A percentile compares a stretch with the other conserved stretches of the same genome.
These are phyloP conservation scores for Taphrina confusa DNA, from an alignment of 1,139 yeast genomes.

Conservation along the genomic window DNA sequence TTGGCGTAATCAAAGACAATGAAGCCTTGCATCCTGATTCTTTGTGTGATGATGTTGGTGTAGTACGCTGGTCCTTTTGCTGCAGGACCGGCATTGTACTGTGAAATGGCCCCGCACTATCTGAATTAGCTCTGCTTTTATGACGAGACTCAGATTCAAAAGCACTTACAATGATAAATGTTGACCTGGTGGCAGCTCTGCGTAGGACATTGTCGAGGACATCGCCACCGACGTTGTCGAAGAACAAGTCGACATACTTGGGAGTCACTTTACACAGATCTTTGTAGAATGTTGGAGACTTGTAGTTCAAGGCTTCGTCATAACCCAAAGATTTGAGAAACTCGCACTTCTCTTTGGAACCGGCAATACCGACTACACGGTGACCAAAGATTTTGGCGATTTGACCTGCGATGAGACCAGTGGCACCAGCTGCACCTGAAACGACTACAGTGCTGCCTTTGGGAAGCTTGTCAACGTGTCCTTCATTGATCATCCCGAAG, in stretches of 20 bases:
- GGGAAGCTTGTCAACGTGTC: conserved; percentile 36
- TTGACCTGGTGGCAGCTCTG: conserved; percentile 51
- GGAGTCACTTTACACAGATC: conserved; percentile 33
- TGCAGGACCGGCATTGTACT: conserved; percentile 52
- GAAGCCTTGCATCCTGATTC: conserved; percentile 35
- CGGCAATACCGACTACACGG: conserved; percentile 65
- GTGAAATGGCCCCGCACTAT: conserved; percentile 61
- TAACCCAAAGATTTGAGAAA: conserved; percentile 60
- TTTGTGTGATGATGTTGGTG: conserved; percentile 28
- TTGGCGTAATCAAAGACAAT: conserved; percentile 34
- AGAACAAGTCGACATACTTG: conserved; percentile 43
- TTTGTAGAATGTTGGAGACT: conserved; percentile 42
- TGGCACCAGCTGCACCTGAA: conserved; percentile 73
- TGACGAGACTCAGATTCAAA: background rate
- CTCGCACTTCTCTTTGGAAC: conserved; percentile 59
- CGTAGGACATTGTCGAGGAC: conserved; percentile 55
- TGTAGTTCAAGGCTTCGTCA: conserved; percentile 57
- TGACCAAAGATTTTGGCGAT: conserved; percentile 60
- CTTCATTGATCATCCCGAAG: conserved; percentile 53
- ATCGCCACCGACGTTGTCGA: conserved; percentile 59
- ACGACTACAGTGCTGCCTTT: conserved; percentile 50
- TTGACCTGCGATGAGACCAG: conserved; percentile 65
- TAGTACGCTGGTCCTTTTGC: conserved; percentile 30
- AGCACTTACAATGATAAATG: conserved; percentile 49
- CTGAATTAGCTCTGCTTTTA: background rate